Conservation (phyloP, 305 asterid species). For the Withania somnifera region DNA sequence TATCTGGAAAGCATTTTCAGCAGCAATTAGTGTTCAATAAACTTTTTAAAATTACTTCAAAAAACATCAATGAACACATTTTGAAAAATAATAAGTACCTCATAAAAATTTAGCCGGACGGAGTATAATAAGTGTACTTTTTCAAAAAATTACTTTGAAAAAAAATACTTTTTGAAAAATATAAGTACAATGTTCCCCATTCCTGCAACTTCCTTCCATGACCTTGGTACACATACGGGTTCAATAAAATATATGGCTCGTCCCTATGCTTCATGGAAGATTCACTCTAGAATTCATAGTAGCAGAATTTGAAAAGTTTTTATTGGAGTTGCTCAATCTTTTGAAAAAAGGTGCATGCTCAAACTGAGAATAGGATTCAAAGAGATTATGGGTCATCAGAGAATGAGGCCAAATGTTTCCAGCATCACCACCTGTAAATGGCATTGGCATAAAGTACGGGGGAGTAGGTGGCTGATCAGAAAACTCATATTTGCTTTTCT, state of each 20-base stretch:
- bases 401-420: slow-evolving; percentile 28
- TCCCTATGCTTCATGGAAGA: slow-evolving; percentile 31
- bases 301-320: slow-evolving; percentile 11
- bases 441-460: slow-evolving; percentile 12
- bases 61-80: too few species aligned
- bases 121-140: too few species aligned
- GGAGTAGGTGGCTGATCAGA: slow-evolving; percentile 39
- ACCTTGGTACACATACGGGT: slow-evolving; percentile 66
- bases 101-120: too few species aligned
- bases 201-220: slow-evolving; percentile 47
- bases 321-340: slow-evolving; percentile 28
- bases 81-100: too few species aligned
- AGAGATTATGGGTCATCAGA: slow-evolving; percentile 18
- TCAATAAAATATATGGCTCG: slow-evolving; percentile 61
- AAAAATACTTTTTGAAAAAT: too few species aligned
- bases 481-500: slow-evolving; percentile 34
- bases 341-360: slow-evolving; percentile 28
- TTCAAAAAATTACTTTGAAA: too few species aligned
- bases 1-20: too few species aligned
- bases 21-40: too few species aligned
- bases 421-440: slow-evolving; percentile 22
- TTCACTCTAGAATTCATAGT: slow-evolving; percentile 22
- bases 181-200: slow-evolving; percentile 72
- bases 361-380: slow-evolving; percentile 17
- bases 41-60: too few species aligned